Percentiles rank a stretch among this genome's conserved stretches.
These are phyloP conservation scores for Skeletonema costatum DNA, from an alignment of 108 stramenopile genomes.

Conservation along the genomic window DNA sequence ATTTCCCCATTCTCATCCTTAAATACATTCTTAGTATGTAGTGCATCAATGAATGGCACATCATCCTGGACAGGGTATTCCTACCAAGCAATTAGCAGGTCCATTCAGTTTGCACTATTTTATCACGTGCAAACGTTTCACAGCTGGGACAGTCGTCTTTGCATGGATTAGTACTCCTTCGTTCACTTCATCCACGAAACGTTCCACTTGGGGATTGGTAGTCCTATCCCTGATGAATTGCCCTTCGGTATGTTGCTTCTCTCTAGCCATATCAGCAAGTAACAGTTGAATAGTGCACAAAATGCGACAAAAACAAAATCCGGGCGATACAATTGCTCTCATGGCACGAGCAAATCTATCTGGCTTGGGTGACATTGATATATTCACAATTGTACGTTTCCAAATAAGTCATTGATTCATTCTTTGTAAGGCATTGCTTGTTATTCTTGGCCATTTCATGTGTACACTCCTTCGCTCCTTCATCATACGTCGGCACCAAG, in stretches of 20 bases:
- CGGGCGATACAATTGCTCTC: conserved; percentile 83
- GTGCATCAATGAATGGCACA: conserved; percentile 45
- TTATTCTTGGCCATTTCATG: conserved; percentile 42
- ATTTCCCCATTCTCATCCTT: conserved; percentile 54
- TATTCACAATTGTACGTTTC: conserved; percentile 87
- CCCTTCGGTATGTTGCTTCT: conserved; percentile 48
- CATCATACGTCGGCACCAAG: conserved; percentile 54
- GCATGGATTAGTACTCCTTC: conserved; percentile 58
- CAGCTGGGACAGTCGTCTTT: conserved; percentile 57
- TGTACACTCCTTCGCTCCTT: conserved; percentile 49
- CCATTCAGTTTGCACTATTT: conserved; percentile 47
- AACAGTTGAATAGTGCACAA: conserved; percentile 85
- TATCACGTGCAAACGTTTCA: conserved; percentile 56
- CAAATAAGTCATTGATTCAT: conserved; percentile 62
- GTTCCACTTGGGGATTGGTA: conserved; percentile 37
- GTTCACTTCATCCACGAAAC: conserved; percentile 51
- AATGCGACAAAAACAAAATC: conserved; percentile 78
- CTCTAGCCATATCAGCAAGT: conserved; percentile 55
- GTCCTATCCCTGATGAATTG: conserved; percentile 26
- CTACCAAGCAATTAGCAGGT: conserved; percentile 44
- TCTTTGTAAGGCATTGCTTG: conserved; percentile 50
- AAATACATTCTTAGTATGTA: conserved; percentile 57
- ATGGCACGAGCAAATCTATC: conserved; percentile 67
- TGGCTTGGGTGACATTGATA: conserved; percentile 64
- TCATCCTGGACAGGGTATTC: conserved; percentile 62